These are phyloP conservation scores for Phytophthora multivora DNA, from an alignment of 352 stramenopile genomes.

Conservation along the genomic window DNA sequence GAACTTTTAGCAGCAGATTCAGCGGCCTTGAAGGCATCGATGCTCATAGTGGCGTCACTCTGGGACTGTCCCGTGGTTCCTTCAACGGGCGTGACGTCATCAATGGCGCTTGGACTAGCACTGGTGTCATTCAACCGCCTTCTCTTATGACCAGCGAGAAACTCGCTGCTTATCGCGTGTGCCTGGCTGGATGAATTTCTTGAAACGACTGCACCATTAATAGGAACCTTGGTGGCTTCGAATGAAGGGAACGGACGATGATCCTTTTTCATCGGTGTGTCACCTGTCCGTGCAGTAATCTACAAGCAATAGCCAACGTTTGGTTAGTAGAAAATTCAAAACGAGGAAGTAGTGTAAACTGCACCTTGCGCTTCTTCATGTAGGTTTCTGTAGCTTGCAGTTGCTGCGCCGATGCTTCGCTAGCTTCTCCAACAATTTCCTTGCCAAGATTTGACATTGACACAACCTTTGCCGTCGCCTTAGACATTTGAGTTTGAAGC, in stretches of 20 bases:
- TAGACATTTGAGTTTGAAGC: conserved; percentile 32
- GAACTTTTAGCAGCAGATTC: neutral
- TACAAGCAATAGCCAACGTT: conserved; percentile 18
- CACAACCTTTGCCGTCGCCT: conserved; percentile 40
- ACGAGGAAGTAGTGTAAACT: neutral
- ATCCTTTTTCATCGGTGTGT: conserved; percentile 52
- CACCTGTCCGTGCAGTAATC: conserved; percentile 42
- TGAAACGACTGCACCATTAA: neutral
- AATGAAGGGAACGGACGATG: conserved; percentile 44
- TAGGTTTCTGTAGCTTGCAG: conserved; percentile 45
- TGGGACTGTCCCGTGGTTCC: neutral
- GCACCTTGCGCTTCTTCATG: conserved; percentile 62
- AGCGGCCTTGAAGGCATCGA: neutral
- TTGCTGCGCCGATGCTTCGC: conserved; percentile 34
- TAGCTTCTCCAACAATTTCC: conserved; percentile 32
- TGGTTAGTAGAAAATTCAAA: neutral
- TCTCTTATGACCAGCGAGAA: conserved; percentile 16
- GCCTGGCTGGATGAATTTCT: conserved; percentile 1
- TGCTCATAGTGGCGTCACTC: conserved; percentile 6
- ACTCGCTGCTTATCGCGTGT: conserved; percentile 3
- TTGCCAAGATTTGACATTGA: conserved; percentile 27
- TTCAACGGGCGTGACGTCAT: conserved; percentile 6
- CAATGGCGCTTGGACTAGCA: conserved; percentile 9
- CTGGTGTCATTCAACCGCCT: conserved; percentile 26
- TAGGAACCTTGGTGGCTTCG: conserved; percentile 39